These are phyloP conservation scores for Paramecium tetraurelia DNA, from an alignment of 73 alveolate species.

Conservation along the genomic window DNA sequence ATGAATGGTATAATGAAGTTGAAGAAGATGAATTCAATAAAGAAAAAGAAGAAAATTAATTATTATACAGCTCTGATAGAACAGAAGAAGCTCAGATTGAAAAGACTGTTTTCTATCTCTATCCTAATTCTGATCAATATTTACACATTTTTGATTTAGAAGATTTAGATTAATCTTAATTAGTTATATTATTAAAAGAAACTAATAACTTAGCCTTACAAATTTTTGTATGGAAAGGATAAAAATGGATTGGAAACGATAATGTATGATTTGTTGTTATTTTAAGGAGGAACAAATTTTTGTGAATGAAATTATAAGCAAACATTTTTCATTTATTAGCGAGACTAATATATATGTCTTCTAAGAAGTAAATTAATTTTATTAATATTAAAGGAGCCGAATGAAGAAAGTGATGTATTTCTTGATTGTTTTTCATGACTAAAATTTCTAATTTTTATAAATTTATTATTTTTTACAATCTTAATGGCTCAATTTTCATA, in stretches of 20 bases:
- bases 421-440: conserved; percentile 26
- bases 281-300: neutral
- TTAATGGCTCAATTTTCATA: no score
- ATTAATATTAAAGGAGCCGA: neutral
- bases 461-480: neutral
- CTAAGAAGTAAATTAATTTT: neutral
- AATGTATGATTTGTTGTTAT: neutral
- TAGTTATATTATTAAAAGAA: neutral
- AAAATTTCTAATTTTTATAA: neutral
- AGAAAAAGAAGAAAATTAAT: neutral
- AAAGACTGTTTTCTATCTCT: neutral
- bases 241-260: neutral
- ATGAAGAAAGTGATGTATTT: conserved; percentile 35
- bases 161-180: neutral
- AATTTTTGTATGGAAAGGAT: conserved; percentile 12
- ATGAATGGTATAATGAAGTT: conserved; percentile 68
- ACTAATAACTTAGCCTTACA: neutral
- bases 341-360: neutral
- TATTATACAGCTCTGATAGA: conserved; percentile 1
- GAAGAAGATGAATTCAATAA: conserved; percentile 13
- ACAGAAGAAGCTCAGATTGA: neutral
- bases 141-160: conserved; percentile 6
- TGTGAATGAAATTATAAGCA: neutral
- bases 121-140: neutral
- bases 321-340: neutral